A percentile compares a stretch with the other conserved stretches of the same genome.
phyloP scores from a whole-genome alignment of 148 eudicot genomes.

The Silene conica region DNA sequence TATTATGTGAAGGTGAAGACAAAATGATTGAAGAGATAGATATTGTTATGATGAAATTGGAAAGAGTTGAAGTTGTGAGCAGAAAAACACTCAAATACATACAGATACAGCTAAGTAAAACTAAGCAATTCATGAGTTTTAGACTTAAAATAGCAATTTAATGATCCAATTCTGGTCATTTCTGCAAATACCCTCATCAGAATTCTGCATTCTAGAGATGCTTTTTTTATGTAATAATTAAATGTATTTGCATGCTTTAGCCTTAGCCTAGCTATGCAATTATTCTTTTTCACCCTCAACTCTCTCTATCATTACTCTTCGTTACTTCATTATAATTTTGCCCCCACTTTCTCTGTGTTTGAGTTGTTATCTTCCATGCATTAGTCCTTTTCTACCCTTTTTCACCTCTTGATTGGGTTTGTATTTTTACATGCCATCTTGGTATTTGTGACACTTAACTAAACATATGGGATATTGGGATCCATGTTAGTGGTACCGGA shows the following conservation, averaged over 20 bases:
- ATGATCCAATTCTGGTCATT: conserved; percentile 26
- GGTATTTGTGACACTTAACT: not conserved
- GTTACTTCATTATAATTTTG: conserved; percentile 19
- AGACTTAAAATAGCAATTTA: conserved; percentile 35
- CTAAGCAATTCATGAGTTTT: conserved; percentile 19
- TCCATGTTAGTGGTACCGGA: no score
- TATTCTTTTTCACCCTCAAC: conserved; percentile 25
- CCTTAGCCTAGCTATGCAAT: conserved; percentile 21
- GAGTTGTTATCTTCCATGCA: conserved; percentile 24
- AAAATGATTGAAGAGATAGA: conserved; percentile 15
- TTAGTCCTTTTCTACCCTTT: conserved; percentile 28
- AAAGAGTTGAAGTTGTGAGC: conserved; percentile 15
- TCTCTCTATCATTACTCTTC: conserved; percentile 8
- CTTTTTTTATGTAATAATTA: conserved; percentile 16
- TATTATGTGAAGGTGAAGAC: not conserved
- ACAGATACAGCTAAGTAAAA: not conserved
- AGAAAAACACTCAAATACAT: not conserved
- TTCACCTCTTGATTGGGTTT: not conserved
- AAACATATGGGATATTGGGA: not conserved
- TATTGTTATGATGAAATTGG: conserved; percentile 13
- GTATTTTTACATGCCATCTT: not conserved
- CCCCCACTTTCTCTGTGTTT: conserved; percentile 20
- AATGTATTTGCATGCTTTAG: conserved; percentile 25
- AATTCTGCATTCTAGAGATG: conserved; percentile 5
- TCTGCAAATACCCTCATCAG: conserved; percentile 24